A percentile compares a stretch with the other conserved stretches of the same genome.
These are phyloP conservation scores for Chalaropsis thielavioides DNA, from an alignment of 2,329 filamentous ascomycete genomes.

Conservation along the genomic window DNA sequence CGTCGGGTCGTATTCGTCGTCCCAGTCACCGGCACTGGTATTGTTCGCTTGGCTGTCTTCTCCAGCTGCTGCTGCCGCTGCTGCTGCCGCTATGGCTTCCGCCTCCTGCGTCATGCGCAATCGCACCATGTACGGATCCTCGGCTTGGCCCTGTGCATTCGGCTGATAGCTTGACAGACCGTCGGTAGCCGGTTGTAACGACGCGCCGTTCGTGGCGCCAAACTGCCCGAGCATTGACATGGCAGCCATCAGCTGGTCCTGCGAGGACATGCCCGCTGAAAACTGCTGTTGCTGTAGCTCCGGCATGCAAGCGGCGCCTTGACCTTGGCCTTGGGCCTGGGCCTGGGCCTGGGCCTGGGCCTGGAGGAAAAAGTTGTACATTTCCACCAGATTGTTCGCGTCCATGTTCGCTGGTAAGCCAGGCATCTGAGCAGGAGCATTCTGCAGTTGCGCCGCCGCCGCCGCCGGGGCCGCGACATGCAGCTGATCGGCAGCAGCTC, in stretches of 20 bases:
- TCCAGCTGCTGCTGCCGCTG: no score
- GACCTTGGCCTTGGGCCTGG: conserved; percentile 4
- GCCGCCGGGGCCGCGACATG: conserved; percentile 20
- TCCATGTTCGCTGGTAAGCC: neutral
- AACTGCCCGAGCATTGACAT: conserved; percentile 11
- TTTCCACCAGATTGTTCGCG: conserved; percentile 6
- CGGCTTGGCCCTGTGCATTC: conserved; percentile 23
- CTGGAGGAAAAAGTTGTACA: conserved; percentile 15
- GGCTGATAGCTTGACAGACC: conserved; percentile 12
- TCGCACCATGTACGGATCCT: conserved; percentile 29
- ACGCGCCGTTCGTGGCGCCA: neutral
- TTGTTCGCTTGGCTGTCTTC: conserved; percentile 15
- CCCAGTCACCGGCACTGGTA: neutral
- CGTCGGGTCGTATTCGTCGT: conserved; percentile 18
- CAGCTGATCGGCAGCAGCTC: conserved; percentile 22
- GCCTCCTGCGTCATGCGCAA: conserved; percentile 28
- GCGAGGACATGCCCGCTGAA: neutral
- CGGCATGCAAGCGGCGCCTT: conserved; percentile 14
- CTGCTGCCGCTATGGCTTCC: conserved; percentile 24
- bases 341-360: conserved; percentile 6
- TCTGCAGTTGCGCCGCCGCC: neutral
- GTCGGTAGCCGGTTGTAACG: neutral
- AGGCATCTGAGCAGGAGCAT: neutral
- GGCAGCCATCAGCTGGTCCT: conserved; percentile 16
- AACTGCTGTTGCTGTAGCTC: conserved; percentile 20